Evolutionary conservation across 2,329 filamentous ascomycete species (phyloP).

Genomic region (Alternaria brassicicola): DNA sequence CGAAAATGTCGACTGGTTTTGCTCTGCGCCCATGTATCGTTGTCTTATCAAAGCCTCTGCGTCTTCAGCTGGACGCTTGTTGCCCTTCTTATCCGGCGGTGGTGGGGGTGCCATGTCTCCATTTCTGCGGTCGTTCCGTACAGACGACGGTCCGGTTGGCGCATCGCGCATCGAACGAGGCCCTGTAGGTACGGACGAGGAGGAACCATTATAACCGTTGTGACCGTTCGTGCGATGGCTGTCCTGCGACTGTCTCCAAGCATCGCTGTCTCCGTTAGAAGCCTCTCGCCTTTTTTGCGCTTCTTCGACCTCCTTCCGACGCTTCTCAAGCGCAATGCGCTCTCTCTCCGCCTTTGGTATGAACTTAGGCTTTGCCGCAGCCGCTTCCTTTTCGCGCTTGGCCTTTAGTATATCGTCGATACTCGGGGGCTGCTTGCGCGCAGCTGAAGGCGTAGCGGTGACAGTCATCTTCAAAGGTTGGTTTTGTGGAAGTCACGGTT

Average conservation of each 20-base stretch:
- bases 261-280: constrained; percentile 20
- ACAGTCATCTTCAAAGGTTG: constrained; percentile 8
- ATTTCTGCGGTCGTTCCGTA: constrained; percentile 54
- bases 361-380: constrained; percentile 86
- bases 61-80: constrained; percentile 56
- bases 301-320: constrained; percentile 72
- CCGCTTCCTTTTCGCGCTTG: constrained; percentile 85
- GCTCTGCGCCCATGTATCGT: constrained; percentile 89
- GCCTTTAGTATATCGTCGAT: constrained; percentile 85
- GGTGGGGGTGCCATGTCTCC: constrained; percentile 61
- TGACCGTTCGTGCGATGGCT: constrained; percentile 14
- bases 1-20: constrained; percentile 86
- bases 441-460: constrained; percentile 30
- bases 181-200: constrained; percentile 67
- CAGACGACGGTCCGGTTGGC: constrained; percentile 75
- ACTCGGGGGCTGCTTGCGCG: constrained; percentile 66
- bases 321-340: constrained; percentile 77
- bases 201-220: constrained; percentile 14
- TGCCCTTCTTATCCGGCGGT: constrained; percentile 46
- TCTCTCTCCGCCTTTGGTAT: constrained; percentile 83
- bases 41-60: constrained; percentile 77
- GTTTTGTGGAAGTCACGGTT: neutral
- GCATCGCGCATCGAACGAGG: constrained; percentile 68
- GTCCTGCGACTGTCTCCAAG: constrained; percentile 11
- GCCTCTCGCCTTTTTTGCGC: constrained; percentile 58